Percentiles rank a stretch among this genome's conserved stretches.
These are phyloP conservation scores for Nemania bipapillata DNA, from an alignment of 2,329 filamentous ascomycete genomes.

Conservation along the genomic window DNA sequence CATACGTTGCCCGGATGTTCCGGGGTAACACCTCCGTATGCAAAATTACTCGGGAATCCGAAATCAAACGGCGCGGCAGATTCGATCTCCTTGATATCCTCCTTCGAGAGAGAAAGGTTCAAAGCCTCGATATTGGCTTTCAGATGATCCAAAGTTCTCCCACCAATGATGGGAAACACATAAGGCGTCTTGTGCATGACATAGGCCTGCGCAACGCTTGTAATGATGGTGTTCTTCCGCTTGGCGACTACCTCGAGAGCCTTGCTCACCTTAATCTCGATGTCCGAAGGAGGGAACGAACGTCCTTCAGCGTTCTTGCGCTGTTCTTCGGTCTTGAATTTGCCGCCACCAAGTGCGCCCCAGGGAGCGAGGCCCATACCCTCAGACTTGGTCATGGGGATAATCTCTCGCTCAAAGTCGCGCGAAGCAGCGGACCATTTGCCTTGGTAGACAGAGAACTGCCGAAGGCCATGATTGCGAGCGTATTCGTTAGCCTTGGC, in stretches of 20 bases:
- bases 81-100: conserved; percentile 67
- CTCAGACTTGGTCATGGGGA: conserved; percentile 71
- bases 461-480: conserved; percentile 73
- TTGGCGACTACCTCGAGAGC: conserved; percentile 69
- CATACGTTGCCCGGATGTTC: conserved; percentile 57
- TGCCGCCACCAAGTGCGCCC: conserved; percentile 67
- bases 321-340: conserved; percentile 59
- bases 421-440: conserved; percentile 70
- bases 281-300: conserved; percentile 57
- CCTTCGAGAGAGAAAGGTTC: conserved; percentile 59
- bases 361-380: conserved; percentile 71
- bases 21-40: conserved; percentile 55
- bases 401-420: conserved; percentile 76
- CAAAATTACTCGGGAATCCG: conserved; percentile 68
- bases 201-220: conserved; percentile 67
- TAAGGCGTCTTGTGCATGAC: conserved; percentile 62
- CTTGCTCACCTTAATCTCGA: conserved; percentile 65
- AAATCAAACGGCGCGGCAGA: conserved; percentile 62
- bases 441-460: conserved; percentile 76
- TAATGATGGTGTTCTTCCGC: conserved; percentile 66
- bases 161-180: conserved; percentile 66
- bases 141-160: conserved; percentile 63
- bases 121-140: conserved; percentile 67
- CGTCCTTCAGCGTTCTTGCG: conserved; percentile 59
- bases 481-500: conserved; percentile 76